phyloP scores from a whole-genome alignment of 345 rosid species.

The Orychophragmus violaceus region DNA sequence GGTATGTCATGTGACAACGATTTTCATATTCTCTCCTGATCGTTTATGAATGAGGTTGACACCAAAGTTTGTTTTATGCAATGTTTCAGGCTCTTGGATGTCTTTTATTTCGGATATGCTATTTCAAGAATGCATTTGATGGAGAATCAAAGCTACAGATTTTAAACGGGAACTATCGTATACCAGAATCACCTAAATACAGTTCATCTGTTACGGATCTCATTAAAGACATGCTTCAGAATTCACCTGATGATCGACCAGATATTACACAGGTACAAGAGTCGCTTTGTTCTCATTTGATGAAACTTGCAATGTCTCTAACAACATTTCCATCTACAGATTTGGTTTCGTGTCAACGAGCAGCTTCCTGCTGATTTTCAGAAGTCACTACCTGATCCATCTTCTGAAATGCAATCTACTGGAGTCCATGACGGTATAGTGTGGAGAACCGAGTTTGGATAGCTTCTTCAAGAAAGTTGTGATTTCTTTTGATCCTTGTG shows the following conservation, averaged over 20 bases:
- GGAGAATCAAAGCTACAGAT: conserved; percentile 96
- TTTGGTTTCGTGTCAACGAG: conserved; percentile 96
- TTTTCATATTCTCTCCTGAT: conserved; percentile 51
- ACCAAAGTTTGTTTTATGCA: conserved; percentile 12
- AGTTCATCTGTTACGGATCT: conserved; percentile 56
- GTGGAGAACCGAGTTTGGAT: neutral
- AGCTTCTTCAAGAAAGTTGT: neutral
- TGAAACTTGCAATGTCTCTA: conserved; percentile 53
- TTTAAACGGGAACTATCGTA: conserved; percentile 87
- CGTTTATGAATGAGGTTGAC: conserved; percentile 10
- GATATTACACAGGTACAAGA: conserved; percentile 86
- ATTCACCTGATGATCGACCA: conserved; percentile 87
- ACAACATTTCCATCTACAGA: conserved; percentile 58
- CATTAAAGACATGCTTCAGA: conserved; percentile 86
- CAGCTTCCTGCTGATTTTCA: conserved; percentile 64
- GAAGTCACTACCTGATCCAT: conserved; percentile 80
- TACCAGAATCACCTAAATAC: conserved; percentile 80
- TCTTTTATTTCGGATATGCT: conserved; percentile 89
- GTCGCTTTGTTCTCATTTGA: conserved; percentile 64
- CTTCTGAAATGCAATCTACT: conserved; percentile 60
- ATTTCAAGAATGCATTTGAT: conserved; percentile 92
- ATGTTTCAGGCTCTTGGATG: conserved; percentile 89
- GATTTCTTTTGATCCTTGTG: conserved; percentile 13
- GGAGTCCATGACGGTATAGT: conserved; percentile 48
- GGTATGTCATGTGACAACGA: conserved; percentile 52